Evolutionary conservation across 2,329 filamentous ascomycete genomes (phyloP).

Genomic region (Penicillium sp.): DNA sequence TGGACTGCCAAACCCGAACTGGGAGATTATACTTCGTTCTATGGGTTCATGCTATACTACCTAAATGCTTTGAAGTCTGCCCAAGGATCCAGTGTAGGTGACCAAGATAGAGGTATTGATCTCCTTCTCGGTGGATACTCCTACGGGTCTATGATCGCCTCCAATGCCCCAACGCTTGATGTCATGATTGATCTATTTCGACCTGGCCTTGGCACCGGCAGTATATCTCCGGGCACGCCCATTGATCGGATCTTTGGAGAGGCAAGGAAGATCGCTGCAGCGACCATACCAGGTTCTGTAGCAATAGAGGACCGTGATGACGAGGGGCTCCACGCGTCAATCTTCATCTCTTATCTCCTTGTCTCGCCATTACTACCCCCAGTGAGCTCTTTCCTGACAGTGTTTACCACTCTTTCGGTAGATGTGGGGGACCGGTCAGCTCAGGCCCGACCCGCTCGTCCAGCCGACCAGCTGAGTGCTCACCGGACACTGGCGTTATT

Average conservation of each 20-base stretch:
- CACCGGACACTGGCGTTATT: conserved; percentile 69
- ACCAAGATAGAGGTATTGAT: conserved; percentile 18
- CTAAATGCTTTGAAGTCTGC: conserved; percentile 56
- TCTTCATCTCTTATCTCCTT: conserved; percentile 52
- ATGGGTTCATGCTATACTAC: conserved; percentile 78
- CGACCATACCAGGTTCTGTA: conserved; percentile 55
- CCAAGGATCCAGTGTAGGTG: not conserved
- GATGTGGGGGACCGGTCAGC: conserved; percentile 27
- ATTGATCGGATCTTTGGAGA: conserved; percentile 69
- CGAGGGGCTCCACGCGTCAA: conserved; percentile 9
- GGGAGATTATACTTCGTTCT: conserved; percentile 77
- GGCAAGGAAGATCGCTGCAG: conserved; percentile 66
- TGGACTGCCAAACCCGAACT: conserved; percentile 84
- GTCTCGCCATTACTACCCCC: conserved; percentile 63
- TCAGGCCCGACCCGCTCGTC: conserved; percentile 39
- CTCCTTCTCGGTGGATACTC: conserved; percentile 79
- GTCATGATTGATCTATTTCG: conserved; percentile 63
- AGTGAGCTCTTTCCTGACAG: conserved; percentile 61
- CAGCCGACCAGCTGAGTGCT: conserved; percentile 55
- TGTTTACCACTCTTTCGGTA: conserved; percentile 53
- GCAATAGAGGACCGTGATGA: conserved; percentile 5
- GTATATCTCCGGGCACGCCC: conserved; percentile 50
- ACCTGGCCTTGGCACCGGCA: conserved; percentile 33
- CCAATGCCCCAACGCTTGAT: conserved; percentile 62
- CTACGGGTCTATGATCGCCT: conserved; percentile 82